Evolutionary conservation across 805 yeast genomes (phyloP), one percentile per base, ranked within the genome.

Genomic region (Jamesozyma rosinii): DNA sequence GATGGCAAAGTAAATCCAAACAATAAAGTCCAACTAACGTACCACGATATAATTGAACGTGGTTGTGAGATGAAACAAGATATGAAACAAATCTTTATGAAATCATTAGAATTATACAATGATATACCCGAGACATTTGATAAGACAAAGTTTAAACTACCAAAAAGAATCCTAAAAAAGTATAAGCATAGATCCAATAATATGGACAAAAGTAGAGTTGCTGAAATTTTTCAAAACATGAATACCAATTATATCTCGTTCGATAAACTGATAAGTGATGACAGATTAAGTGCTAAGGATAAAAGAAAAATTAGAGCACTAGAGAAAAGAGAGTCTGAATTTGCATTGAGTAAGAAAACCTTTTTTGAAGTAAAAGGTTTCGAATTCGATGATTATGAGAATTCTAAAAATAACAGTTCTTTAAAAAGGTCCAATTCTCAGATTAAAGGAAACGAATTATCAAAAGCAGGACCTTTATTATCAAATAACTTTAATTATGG

Each of bases 31-130:
- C 47, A 43, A 40, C 41, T 57, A 6, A 51, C 45, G 31, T 60
- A 53, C 40, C 57, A 52, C 35, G 66, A 61, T 45, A 46, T 61
- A 11, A 47, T 61, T 8, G 45, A 45, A 10, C 45, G 54, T 35
- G 62, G 57, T n/a, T 58, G 57, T 43, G 57, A 57, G 38, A 57
- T 55, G 60, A 54, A 57, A 13, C 58, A 57, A 38, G 57, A 59
- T 36, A 59, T 59, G 58, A 47, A 45, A 24, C 55, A 54, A 17
- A 52, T 59, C 10, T 60, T 58, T 42, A 47, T 59, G 58, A 59
- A 60, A 50, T 54, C 63, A 1, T 37, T 59, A n/a, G 58, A 58
- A 40, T 45, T 61, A 17, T 61, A 38, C 39, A 50, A 58, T 37
- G 64, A 59, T 42, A 52, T 61, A 5, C 66, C 66, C 2, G 44